Evolutionary conservation across 192 early-diverging fungal genomes (phyloP).

Genomic region (Coemansia sp.): DNA sequence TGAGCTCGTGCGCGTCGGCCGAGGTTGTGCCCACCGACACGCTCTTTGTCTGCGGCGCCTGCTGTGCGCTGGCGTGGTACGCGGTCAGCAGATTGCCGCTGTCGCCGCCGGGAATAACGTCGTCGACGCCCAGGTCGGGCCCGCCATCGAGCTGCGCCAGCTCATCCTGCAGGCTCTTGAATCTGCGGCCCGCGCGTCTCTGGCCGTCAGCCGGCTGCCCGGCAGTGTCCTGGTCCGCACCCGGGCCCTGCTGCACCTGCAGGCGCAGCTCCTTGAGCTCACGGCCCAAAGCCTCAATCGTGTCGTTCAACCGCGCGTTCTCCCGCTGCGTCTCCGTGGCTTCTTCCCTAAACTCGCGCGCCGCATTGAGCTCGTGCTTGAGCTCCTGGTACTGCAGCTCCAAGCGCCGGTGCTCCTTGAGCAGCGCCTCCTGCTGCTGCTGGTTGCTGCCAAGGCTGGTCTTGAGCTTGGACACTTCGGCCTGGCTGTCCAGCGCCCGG

Average conservation of each 20-base stretch:
- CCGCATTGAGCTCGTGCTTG: conserved; percentile 25
- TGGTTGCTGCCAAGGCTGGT: conserved; percentile 16
- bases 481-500: conserved; percentile 19
- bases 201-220: background rate
- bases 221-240: conserved; percentile 1
- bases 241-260: conserved; percentile 8
- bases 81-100: no score
- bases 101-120: conserved; percentile 2
- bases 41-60: conserved; percentile 3
- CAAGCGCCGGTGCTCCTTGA: conserved; percentile 27
- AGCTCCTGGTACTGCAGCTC: conserved; percentile 28
- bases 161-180: conserved; percentile 42
- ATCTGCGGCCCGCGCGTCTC: conserved; percentile 12
- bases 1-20: conserved; percentile 14
- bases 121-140: conserved; percentile 32
- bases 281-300: conserved; percentile 21
- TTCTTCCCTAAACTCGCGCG: conserved; percentile 26
- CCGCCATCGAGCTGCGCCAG: conserved; percentile 20
- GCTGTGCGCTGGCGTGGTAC: no score
- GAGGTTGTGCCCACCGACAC: conserved; percentile 13
- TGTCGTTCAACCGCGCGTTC: conserved; percentile 28
- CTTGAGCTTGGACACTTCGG: conserved; percentile 32
- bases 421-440: conserved; percentile 27
- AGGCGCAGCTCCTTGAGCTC: conserved; percentile 37
- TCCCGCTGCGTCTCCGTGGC: conserved; percentile 14